Base-by-base conservation (phyloP, 371 early-diverging fungal species). In the Nematocida sp. region DNA sequence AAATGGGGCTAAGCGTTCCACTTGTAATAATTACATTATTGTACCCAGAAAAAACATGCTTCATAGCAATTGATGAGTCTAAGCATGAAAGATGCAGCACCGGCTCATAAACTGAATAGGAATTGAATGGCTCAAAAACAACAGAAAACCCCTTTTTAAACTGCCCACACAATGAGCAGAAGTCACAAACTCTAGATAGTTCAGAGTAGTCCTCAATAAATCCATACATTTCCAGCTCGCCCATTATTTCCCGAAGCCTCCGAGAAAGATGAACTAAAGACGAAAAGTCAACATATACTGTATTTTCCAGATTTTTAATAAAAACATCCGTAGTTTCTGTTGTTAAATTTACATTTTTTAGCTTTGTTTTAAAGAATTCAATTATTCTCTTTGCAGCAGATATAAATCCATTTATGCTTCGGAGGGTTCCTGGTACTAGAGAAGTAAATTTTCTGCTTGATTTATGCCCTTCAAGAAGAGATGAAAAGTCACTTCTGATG, bases 1-100 rank as follows among this genome's bases (percentile, higher is more conserved):
- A 95, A 84, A 97, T 88, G 0, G 98, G 98, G 33, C 96, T 95
- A 45, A 99, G 89, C 18, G 99, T 98, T 81, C 98, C 98, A 0
- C 97, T 96, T 0, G 99, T 99, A 83, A 99, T 96, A 55, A 97
- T 92, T 3, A 99, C 98, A 9, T 94, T 92, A 69, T 91, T 91
- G 86, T 97, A 98, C 47, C 94, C 90, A 47, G 92, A 90, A 90
- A 97, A 96, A 4, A 99, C 92, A 15, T 95, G 95, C 81, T 90
- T 90, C 75, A 98, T 95, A 15, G 97, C 97, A 72, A 98, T 90
- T 0, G 96, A 92, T 0, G 98, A 95, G 88, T 99, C 99, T 27
- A 97, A 85, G 84, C 99, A 99, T 1, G 91, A 91, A 33, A 84
- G 47, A 73, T 76, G 72, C 15, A 88, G 73, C 47, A 83, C 72